A percentile compares a stretch with the other conserved stretches of the same genome.
phyloP scores from a whole-genome alignment of 2,329 filamentous ascomycete genomes.

The Metarhizium brunneum region DNA sequence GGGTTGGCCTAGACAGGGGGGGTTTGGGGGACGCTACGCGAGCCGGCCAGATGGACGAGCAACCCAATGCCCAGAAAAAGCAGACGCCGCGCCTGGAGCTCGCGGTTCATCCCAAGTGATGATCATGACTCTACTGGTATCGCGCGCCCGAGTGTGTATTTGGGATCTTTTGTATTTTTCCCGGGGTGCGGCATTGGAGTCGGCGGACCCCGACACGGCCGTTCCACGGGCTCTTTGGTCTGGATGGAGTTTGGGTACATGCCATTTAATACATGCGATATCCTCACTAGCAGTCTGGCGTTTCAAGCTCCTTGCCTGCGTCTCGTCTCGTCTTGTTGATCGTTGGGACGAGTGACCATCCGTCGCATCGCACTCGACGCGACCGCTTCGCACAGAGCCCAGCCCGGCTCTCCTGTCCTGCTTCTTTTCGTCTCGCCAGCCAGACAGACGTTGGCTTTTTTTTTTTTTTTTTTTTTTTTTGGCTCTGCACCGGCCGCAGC shows the following conservation, averaged over 20 bases:
- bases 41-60: background rate
- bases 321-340: background rate
- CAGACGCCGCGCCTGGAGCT: background rate
- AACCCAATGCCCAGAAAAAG: too few relatives aligned
- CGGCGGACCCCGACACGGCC: background rate
- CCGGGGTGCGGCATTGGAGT: background rate
- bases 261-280: background rate
- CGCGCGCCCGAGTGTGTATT: background rate
- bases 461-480: background rate
- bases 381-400: background rate
- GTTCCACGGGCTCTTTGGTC: background rate
- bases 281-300: background rate
- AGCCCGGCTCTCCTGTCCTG: background rate
- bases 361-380: background rate
- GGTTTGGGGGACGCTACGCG: too few relatives aligned
- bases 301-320: background rate
- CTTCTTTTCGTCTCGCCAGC: background rate
- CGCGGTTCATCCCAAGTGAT: background rate
- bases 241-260: background rate
- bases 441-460: background rate
- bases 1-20: too few relatives aligned
- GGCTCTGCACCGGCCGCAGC: background rate
- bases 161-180: background rate
- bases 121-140: background rate
- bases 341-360: background rate